These are phyloP conservation scores for Trichoderma oligosporum DNA, from an alignment of 2,329 filamentous ascomycete genomes.

Conservation along the genomic window DNA sequence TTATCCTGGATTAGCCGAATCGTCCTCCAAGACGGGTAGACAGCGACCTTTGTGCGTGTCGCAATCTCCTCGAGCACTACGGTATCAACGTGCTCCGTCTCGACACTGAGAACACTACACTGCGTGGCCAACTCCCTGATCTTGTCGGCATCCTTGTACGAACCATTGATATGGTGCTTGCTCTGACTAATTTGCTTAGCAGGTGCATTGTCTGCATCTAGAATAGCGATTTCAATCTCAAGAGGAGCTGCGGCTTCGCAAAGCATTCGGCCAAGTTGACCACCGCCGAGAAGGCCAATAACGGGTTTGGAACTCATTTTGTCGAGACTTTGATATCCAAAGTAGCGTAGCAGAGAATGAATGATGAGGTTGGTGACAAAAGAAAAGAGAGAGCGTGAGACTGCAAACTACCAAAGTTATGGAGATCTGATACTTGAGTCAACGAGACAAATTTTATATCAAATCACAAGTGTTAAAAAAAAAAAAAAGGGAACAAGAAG, in stretches of 20 bases:
- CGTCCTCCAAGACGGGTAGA: conserved; percentile 82
- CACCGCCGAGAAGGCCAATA: conserved; percentile 55
- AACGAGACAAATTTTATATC: no score
- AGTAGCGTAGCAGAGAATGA: no score
- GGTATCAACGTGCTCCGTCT: conserved; percentile 96
- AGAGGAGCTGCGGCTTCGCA: conserved; percentile 75
- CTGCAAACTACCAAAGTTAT: no score
- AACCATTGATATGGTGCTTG: conserved; percentile 71
- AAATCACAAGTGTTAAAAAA: no score
- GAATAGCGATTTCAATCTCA: conserved; percentile 72
- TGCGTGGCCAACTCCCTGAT: conserved; percentile 73
- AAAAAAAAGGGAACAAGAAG: no score
- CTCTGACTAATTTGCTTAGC: conserved; percentile 83
- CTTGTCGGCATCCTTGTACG: conserved; percentile 77
- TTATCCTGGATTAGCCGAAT: conserved; percentile 92
- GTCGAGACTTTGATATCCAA: no score
- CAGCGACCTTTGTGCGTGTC: conserved; percentile 53
- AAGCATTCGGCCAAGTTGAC: conserved; percentile 89
- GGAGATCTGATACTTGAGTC: no score
- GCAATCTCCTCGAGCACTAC: conserved; percentile 80
- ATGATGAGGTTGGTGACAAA: no score
- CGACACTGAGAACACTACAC: conserved; percentile 82
- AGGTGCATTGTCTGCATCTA: conserved; percentile 72
- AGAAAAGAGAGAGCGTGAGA: no score
- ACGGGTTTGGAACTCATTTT: conserved; percentile 30